Percentiles rank a stretch among this genome's conserved stretches.
Conservation (phyloP, 495 filamentous ascomycete genomes). For the Talaromyces borbonicus region DNA sequence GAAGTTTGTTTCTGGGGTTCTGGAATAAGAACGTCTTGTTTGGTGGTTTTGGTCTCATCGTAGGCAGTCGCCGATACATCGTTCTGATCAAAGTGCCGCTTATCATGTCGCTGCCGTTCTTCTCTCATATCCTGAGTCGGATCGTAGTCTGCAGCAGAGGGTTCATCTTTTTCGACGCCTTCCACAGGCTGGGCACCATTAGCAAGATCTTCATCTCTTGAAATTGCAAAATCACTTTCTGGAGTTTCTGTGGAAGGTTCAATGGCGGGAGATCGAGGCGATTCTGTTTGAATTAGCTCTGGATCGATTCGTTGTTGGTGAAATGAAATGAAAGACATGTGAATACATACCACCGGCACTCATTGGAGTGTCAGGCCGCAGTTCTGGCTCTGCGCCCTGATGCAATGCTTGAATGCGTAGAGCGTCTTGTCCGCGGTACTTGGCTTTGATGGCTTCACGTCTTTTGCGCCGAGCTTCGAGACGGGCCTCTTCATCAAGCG, state of each 20-base stretch:
- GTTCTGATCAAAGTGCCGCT: slow-evolving; percentile 45
- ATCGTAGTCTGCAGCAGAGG: slow-evolving; percentile 93
- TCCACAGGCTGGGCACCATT: slow-evolving; percentile 45
- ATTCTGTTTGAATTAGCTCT: slow-evolving; percentile 11
- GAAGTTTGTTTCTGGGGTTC: slow-evolving; percentile 28
- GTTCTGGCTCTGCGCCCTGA: slow-evolving; percentile 37
- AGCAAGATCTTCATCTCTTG: slow-evolving; percentile 55
- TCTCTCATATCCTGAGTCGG: slow-evolving; percentile 88
- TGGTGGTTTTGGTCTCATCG: slow-evolving; percentile 47
- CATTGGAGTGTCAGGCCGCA: slow-evolving; percentile 8
- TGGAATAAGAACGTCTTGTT: slow-evolving; percentile 48
- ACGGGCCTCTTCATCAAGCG: slow-evolving; percentile 65
- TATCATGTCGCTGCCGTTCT: slow-evolving; percentile 63
- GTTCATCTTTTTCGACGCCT: slow-evolving; percentile 58
- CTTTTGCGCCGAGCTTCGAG: slow-evolving; percentile 80
- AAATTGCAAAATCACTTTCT: slow-evolving; percentile 42
- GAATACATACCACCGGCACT: not conserved
- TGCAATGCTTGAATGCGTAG: slow-evolving; percentile 70
- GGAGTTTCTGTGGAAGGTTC: slow-evolving; percentile 37
- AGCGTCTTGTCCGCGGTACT: slow-evolving; percentile 61
- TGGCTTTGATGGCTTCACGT: slow-evolving; percentile 82
- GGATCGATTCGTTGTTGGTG: not conserved
- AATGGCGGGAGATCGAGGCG: slow-evolving; percentile 26
- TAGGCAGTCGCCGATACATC: slow-evolving; percentile 50
- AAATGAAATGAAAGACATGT: no score